These are phyloP conservation scores for Syzygium aqueum DNA, from an alignment of 345 rosid species.

Conservation along the genomic window DNA sequence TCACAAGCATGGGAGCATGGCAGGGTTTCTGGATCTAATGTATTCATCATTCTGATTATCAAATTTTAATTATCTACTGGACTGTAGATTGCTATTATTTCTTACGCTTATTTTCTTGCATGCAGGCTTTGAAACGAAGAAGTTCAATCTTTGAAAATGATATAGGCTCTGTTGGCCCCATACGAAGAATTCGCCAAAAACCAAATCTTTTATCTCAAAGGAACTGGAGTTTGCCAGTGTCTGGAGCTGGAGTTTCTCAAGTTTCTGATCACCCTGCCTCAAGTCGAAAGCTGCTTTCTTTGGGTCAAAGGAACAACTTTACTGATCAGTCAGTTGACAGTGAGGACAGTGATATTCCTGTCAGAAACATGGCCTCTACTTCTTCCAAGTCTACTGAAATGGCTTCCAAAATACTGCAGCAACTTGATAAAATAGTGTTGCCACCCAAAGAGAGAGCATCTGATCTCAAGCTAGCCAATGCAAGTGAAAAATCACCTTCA, in stretches of 20 bases:
- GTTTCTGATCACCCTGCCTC: constrained; percentile 18
- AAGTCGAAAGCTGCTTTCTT: constrained; percentile 13
- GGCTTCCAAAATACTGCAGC: constrained; percentile 78
- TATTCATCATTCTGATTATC: background rate
- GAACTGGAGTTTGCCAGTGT: constrained; percentile 23
- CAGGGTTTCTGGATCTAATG: constrained; percentile 47
- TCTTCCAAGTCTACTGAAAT: constrained; percentile 71
- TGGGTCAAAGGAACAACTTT: constrained; percentile 14
- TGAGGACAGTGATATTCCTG: constrained; percentile 23
- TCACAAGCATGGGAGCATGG: constrained; percentile 26
- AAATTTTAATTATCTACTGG: background rate
- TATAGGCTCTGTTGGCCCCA: constrained; percentile 69
- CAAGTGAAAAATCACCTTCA: constrained; percentile 60
- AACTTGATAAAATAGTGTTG: constrained; percentile 49
- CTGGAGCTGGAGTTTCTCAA: constrained; percentile 16
- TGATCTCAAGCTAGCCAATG: background rate
- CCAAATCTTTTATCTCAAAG: constrained; percentile 46
- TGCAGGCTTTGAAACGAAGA: constrained; percentile 70
- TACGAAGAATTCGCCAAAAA: constrained; percentile 89
- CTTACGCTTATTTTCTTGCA: constrained; percentile 4
- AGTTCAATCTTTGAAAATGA: constrained; percentile 71
- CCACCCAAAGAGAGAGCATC: constrained; percentile 17
- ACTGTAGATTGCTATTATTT: background rate
- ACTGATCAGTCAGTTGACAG: constrained; percentile 23
- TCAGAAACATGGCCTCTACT: constrained; percentile 35